These are phyloP conservation scores for Jatropha podagrica DNA, from an alignment of 441 rosid species.

Conservation along the genomic window DNA sequence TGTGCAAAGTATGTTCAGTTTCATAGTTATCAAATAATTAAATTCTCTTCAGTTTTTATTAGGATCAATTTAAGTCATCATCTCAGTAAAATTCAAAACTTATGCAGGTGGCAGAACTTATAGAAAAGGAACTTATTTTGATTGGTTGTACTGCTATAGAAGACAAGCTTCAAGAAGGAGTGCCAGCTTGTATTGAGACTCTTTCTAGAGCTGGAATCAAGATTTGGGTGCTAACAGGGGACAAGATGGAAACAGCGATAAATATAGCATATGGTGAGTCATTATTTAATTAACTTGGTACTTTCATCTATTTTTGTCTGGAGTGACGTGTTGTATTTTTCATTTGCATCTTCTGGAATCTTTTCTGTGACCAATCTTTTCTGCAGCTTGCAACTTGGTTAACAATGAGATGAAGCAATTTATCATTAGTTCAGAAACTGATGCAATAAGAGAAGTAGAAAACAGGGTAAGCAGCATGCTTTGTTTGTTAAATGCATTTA, in stretches of 20 bases:
- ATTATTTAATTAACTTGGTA: conserved; percentile 1
- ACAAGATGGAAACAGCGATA: conserved; percentile 98
- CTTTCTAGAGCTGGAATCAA: conserved; percentile 99
- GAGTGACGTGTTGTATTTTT: conserved; percentile 18
- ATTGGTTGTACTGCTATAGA: conserved; percentile 99
- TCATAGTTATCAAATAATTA: not conserved
- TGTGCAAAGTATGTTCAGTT: not conserved
- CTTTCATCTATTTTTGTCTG: conserved; percentile 9
- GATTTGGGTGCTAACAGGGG: conserved; percentile 99
- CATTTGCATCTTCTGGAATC: conserved; percentile 22
- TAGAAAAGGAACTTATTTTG: conserved; percentile 87
- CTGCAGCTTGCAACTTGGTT: conserved; percentile 75
- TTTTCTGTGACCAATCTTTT: conserved; percentile 22
- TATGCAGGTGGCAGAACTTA: conserved; percentile 88
- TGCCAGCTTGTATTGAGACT: conserved; percentile 95
- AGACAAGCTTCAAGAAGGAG: conserved; percentile 99
- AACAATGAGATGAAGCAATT: conserved; percentile 90
- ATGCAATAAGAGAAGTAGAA: conserved; percentile 87
- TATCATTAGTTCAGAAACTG: conserved; percentile 78
- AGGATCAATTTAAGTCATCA: conserved; percentile 16
- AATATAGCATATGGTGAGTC: conserved; percentile 96
- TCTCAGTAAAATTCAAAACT: conserved; percentile 23
- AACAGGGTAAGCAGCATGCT: conserved; percentile 61
- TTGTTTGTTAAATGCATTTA: conserved; percentile 17
- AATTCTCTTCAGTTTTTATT: conserved; percentile 3